These are phyloP conservation scores for Olyra latifolia DNA, from an alignment of 176 grass and related monocot genomes.

Conservation along the genomic window DNA sequence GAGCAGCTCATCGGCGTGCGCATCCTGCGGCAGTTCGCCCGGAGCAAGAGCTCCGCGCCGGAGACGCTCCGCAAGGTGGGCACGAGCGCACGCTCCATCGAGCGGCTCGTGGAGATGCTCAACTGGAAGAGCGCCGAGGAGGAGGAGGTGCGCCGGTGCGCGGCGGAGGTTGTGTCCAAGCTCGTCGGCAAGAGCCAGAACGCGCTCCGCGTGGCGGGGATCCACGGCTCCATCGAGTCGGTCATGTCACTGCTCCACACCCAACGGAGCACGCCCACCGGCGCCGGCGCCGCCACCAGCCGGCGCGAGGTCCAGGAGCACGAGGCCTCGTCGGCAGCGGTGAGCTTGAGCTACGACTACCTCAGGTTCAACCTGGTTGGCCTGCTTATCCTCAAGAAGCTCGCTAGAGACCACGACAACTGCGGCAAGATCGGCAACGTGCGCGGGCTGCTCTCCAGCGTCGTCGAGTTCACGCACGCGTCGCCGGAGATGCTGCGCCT, in stretches of 20 bases:
- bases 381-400: slow-evolving; percentile 54
- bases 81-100: slow-evolving; percentile 31
- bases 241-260: slow-evolving; percentile 59
- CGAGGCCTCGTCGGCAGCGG: too few species aligned
- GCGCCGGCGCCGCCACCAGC: not conserved
- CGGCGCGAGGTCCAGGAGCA: too few species aligned
- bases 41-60: not conserved
- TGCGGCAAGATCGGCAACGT: slow-evolving; percentile 60
- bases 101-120: slow-evolving; percentile 54
- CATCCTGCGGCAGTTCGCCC: slow-evolving; percentile 49
- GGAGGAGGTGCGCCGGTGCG: slow-evolving; percentile 49
- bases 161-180: slow-evolving; percentile 47
- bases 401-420: slow-evolving; percentile 59
- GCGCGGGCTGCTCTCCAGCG: slow-evolving; percentile 48
- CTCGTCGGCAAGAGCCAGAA: slow-evolving; percentile 55
- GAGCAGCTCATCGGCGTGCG: slow-evolving; percentile 70
- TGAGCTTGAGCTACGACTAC: slow-evolving; percentile 37
- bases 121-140: slow-evolving; percentile 53
- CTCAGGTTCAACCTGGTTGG: slow-evolving; percentile 55
- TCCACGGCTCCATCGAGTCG: slow-evolving; percentile 67
- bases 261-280: not conserved
- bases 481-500: slow-evolving; percentile 25
- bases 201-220: slow-evolving; percentile 52
- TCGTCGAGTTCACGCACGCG: slow-evolving; percentile 53
- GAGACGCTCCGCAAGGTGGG: slow-evolving; percentile 54